These are phyloP conservation scores for Rhodotorula babjevae DNA, from an alignment of 768 basidiomycete genomes.

Conservation along the genomic window DNA sequence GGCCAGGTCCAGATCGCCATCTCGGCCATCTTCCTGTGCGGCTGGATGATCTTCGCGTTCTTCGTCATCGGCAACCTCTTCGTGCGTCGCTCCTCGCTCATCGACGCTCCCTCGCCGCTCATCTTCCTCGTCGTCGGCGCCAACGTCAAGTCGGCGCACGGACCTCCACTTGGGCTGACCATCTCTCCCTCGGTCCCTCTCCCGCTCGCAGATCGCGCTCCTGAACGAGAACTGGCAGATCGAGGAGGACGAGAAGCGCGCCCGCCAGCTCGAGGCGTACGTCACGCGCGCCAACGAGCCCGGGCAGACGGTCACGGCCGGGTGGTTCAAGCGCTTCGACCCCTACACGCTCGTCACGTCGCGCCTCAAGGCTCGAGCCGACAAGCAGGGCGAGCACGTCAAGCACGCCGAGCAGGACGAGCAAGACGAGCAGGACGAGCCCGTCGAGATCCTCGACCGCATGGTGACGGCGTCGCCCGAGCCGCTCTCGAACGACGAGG, in stretches of 20 bases:
- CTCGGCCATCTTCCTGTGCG: slow-evolving; percentile 65
- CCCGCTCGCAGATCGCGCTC: not conserved
- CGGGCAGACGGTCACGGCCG: slow-evolving; percentile 46
- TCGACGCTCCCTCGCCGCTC: no score
- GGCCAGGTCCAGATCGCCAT: slow-evolving; percentile 65
- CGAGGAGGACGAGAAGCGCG: slow-evolving; percentile 82
- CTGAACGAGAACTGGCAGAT: slow-evolving; percentile 46
- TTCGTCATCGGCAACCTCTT: slow-evolving; percentile 44
- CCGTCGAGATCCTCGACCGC: not conserved
- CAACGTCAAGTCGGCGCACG: no score
- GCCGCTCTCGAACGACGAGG: not conserved
- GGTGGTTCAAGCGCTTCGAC: slow-evolving; percentile 73
- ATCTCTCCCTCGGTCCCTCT: not conserved
- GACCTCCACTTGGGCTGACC: no score
- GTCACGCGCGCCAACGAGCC: slow-evolving; percentile 50
- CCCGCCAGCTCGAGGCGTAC: slow-evolving; percentile 65
- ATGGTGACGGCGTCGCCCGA: slow-evolving; percentile 11
- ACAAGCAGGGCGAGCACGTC: slow-evolving; percentile 41
- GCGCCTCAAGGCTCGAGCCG: slow-evolving; percentile 56
- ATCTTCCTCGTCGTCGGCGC: no score
- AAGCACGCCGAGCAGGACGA: slow-evolving; percentile 49
- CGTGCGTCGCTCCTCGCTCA: not conserved
- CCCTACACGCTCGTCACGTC: slow-evolving; percentile 77
- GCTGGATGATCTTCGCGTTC: slow-evolving; percentile 87
- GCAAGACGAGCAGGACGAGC: not conserved